Evolutionary conservation across 768 basidiomycete species (phyloP).

Genomic region (Asterophora lycoperdoides): DNA sequence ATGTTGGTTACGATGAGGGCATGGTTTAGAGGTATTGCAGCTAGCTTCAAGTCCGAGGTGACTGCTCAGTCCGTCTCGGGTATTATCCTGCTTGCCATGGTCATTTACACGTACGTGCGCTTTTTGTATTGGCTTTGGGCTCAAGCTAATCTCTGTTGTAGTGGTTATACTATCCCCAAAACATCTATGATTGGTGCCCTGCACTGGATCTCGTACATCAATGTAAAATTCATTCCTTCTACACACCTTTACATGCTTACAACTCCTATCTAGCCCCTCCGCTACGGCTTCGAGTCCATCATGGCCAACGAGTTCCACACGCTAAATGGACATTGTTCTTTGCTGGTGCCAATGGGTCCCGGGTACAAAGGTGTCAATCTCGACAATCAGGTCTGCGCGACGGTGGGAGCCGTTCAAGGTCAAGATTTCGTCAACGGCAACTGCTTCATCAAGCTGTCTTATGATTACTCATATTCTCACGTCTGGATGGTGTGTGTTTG

Average conservation of each 20-base stretch:
- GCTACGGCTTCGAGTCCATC: conserved; percentile 70
- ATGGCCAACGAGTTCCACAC: conserved; percentile 82
- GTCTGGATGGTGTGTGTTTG: conserved; percentile 38
- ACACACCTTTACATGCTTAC: background rate
- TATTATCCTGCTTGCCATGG: conserved; percentile 46
- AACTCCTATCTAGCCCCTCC: conserved; percentile 48
- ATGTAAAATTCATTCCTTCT: conserved; percentile 32
- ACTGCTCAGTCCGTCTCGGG: conserved; percentile 53
- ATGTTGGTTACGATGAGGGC: conserved; percentile 67
- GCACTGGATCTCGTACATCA: conserved; percentile 63
- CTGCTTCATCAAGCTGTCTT: conserved; percentile 44
- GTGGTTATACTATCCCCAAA: conserved; percentile 57
- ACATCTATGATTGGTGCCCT: conserved; percentile 66
- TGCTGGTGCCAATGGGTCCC: conserved; percentile 57
- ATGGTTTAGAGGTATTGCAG: conserved; percentile 68
- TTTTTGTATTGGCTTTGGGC: background rate
- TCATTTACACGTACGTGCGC: conserved; percentile 48
- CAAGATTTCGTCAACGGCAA: conserved; percentile 56
- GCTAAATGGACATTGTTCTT: conserved; percentile 54
- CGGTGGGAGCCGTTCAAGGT: conserved; percentile 61
- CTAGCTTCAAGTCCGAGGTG: conserved; percentile 53
- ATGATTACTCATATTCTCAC: conserved; percentile 38
- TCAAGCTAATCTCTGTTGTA: background rate
- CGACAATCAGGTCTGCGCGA: conserved; percentile 72
- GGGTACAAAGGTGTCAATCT: conserved; percentile 54